Percentiles rank a stretch among this genome's conserved stretches.
phyloP scores from a whole-genome alignment of 139 green algal species.

The Picochlorum costavermella region DNA sequence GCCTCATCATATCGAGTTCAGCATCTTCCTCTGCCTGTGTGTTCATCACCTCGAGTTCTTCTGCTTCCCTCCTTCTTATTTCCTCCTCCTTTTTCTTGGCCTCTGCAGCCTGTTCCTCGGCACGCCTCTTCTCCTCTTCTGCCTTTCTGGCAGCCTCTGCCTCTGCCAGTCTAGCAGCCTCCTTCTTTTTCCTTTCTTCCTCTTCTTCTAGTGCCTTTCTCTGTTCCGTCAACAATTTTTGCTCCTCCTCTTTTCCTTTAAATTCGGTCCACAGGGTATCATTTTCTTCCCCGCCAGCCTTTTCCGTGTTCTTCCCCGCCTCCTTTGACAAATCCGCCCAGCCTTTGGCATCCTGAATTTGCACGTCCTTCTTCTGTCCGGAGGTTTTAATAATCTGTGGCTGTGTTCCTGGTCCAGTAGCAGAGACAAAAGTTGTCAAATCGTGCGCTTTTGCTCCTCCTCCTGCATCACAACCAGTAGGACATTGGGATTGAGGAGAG shows the following conservation, averaged over 20 bases:
- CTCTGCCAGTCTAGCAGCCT: background rate
- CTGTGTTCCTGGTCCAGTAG: slow-evolving; percentile 26
- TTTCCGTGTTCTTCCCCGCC: background rate
- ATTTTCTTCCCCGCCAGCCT: slow-evolving; percentile 11
- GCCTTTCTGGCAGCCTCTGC: background rate
- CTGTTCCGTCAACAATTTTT: slow-evolving; percentile 36
- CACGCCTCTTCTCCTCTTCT: background rate
- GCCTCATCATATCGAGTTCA: slow-evolving; percentile 1
- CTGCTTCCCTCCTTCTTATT: background rate
- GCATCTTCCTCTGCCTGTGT: slow-evolving; percentile 5
- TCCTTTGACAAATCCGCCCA: slow-evolving; percentile 31
- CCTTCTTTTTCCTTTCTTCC: background rate
- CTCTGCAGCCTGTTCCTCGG: background rate
- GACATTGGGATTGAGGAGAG: background rate
- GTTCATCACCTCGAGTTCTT: slow-evolving; percentile 4
- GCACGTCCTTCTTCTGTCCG: slow-evolving; percentile 36
- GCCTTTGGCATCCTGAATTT: slow-evolving; percentile 31
- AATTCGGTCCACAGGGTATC: slow-evolving; percentile 44
- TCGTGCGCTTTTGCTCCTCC: slow-evolving; percentile 10
- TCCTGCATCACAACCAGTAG: background rate
- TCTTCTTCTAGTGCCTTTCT: slow-evolving; percentile 36
- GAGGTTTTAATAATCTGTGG: slow-evolving; percentile 31
- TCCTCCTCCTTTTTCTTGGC: slow-evolving; percentile 11
- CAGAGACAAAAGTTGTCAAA: slow-evolving; percentile 41
- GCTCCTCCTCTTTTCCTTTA: slow-evolving; percentile 27